Evolutionary conservation across 2,329 filamentous ascomycete species (phyloP).

Genomic region (Fusarium foetens): DNA sequence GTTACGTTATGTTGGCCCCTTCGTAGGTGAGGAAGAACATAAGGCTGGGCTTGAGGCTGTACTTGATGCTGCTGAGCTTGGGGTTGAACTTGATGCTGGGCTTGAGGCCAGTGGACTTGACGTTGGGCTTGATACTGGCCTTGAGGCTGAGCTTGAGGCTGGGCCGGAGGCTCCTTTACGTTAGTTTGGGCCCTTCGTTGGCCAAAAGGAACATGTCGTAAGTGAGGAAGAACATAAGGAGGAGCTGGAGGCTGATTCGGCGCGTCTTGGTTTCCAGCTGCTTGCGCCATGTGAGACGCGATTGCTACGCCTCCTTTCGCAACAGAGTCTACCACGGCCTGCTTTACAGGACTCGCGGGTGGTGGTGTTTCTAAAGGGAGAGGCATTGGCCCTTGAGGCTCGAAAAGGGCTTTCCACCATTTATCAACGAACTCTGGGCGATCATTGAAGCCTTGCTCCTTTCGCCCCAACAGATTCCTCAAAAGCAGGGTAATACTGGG

Average conservation of each 20-base stretch:
- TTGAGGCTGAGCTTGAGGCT: background rate
- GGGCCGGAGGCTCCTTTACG: background rate
- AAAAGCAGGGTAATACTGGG: conserved; percentile 41
- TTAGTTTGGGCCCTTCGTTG: background rate
- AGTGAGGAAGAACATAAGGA: background rate
- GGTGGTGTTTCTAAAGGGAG: background rate
- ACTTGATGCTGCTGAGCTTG: background rate
- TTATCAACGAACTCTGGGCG: conserved; percentile 9
- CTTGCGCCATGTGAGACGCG: background rate
- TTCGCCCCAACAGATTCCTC: conserved; percentile 31
- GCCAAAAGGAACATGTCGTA: background rate
- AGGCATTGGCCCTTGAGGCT: background rate
- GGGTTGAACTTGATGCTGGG: background rate
- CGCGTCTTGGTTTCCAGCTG: background rate
- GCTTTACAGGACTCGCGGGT: background rate
- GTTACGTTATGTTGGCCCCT: background rate
- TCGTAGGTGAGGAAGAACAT: background rate
- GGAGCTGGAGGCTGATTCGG: background rate
- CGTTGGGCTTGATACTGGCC: background rate
- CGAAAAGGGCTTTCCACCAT: conserved; percentile 37
- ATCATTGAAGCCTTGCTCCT: conserved; percentile 30
- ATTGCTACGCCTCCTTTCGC: background rate
- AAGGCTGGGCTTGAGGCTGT: background rate
- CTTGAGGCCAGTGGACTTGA: background rate
- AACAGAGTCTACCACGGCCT: background rate